These are phyloP conservation scores for Verticillium zaregamsianum DNA, from an alignment of 2,329 filamentous ascomycete genomes.

Conservation along the genomic window DNA sequence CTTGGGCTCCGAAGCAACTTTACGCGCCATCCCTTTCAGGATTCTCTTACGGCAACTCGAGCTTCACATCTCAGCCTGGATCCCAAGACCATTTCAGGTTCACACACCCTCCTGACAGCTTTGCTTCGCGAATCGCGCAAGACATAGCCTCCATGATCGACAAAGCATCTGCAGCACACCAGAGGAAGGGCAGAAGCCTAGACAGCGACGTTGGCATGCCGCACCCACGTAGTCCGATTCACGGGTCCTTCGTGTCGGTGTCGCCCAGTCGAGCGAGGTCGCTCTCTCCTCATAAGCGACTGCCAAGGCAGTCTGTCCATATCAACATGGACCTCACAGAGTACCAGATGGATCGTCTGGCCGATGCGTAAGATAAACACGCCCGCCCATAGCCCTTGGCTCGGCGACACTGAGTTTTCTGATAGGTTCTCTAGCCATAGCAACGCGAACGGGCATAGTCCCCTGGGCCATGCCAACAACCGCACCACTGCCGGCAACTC, in stretches of 20 bases:
- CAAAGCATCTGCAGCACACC: neutral
- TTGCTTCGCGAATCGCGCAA: neutral
- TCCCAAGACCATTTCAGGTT: neutral
- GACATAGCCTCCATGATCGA: neutral
- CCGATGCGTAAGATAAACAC: conserved; percentile 33
- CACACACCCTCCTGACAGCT: neutral
- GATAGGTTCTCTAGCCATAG: conserved; percentile 6
- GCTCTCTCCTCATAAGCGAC: conserved; percentile 28
- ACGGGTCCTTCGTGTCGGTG: conserved; percentile 32
- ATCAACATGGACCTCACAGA: conserved; percentile 46
- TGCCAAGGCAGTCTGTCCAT: conserved; percentile 33
- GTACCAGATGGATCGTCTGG: conserved; percentile 42
- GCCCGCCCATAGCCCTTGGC: neutral
- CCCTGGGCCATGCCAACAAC: neutral
- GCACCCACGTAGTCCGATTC: conserved; percentile 22
- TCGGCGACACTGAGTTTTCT: neutral
- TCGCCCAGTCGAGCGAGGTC: conserved; percentile 28
- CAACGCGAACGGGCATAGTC: neutral
- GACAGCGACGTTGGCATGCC: neutral
- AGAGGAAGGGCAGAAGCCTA: conserved; percentile 5
- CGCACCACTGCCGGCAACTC: neutral
- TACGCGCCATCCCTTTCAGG: neutral
- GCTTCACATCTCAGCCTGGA: neutral
- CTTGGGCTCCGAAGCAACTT: neutral
- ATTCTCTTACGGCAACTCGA: neutral